Base-by-base conservation (phyloP, 2,329 filamentous ascomycete genomes). In the Aspergillus intermedius region DNA sequence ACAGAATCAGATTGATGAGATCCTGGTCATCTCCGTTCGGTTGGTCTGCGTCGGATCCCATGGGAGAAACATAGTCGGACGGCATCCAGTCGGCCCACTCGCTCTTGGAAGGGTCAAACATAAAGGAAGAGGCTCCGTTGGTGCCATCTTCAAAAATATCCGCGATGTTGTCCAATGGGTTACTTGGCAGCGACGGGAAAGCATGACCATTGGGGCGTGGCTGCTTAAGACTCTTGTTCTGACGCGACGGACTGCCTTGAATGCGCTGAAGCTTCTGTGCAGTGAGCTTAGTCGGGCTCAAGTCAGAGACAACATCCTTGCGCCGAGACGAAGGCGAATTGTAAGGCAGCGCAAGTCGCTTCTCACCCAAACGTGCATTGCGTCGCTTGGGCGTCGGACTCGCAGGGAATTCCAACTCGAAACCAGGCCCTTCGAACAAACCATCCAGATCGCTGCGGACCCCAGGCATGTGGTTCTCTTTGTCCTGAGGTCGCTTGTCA, bases 341-440 rank as follows among this genome's bases (percentile, higher is more conserved):
- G 47, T 54, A 58, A 58, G 63, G 74, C 49, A 68, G 59, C 53
- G 65, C 73, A 66, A 58, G 54, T 25, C 64, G 59, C 45, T 65
- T 67, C 42, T 70, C 64, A 10, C 57, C 56, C 19, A 59, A 40
- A 54, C 57, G 73, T 53, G 54, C 84, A 61, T 78, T 78, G 30
- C 77, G 82, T 55, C 78, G 80, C 34, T 70, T 69, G 45, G 73
- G 73, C 32, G 72, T 66, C 49, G 73, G 69, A 62, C 75, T 77
- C 77, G 79, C 50, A 75, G 75, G 51, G 76, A 80, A 3, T 75
- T 83, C 46, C 72, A 83, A 46, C 69, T 67, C 63, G 74, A 57
- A 76, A 64, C 56, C 61, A 53, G 48, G 71, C 47, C 84, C 77
- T 49, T 84, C 82, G 58, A 93, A 91, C 4, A 93, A 75, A 44